Evolutionary conservation across 176 grass and related monocot species (phyloP).

Genomic region (Ampelocalamus luodianensis): DNA sequence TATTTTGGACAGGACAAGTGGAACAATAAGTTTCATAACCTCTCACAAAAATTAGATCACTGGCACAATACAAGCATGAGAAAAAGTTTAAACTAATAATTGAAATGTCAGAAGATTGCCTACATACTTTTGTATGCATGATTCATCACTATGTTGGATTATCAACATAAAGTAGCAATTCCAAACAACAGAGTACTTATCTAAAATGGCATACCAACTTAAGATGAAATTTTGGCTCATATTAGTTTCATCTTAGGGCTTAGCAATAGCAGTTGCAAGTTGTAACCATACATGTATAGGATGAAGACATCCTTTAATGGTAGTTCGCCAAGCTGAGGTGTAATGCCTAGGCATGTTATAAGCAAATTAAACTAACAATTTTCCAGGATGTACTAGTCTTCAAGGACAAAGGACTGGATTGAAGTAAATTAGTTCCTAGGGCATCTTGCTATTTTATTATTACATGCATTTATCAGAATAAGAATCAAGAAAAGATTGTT

Average conservation of each 20-base stretch:
- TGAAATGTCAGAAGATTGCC: neutral
- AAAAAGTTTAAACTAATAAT: neutral
- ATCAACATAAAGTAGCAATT: neutral
- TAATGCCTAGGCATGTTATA: neutral
- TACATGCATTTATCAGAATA: neutral
- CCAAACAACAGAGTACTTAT: neutral
- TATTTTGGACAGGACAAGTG: neutral
- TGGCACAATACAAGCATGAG: neutral
- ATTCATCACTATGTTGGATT: neutral
- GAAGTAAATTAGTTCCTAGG: neutral
- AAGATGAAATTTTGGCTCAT: neutral
- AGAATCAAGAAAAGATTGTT: neutral
- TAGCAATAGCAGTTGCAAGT: constrained; percentile 2
- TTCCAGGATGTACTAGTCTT: neutral
- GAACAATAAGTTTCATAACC: constrained; percentile 1
- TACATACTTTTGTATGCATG: neutral
- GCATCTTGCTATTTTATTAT: constrained; percentile 2
- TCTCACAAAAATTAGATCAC: neutral
- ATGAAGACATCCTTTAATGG: neutral
- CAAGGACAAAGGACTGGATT: neutral
- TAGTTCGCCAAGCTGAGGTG: neutral
- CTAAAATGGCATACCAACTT: neutral
- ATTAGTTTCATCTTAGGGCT: neutral
- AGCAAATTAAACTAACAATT: neutral
- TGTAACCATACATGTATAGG: neutral